A percentile compares a stretch with the other conserved stretches of the same genome.
Evolutionary conservation across 306 rosid genomes (phyloP).

Genomic region (Citrullus amarus): DNA sequence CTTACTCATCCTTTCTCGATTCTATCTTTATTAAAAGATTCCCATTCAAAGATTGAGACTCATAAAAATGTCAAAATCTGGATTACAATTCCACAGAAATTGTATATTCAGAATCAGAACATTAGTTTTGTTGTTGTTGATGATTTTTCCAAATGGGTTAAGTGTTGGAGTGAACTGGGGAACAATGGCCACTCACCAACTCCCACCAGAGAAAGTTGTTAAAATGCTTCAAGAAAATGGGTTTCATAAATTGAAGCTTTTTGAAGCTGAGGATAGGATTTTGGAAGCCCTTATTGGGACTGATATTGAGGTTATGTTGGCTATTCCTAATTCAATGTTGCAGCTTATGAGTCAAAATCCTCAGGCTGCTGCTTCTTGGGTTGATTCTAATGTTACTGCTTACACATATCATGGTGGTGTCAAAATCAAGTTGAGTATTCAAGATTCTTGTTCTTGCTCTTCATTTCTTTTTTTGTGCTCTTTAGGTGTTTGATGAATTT

Average conservation of each 20-base stretch:
- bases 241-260: conserved; percentile 54
- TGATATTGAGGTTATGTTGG: conserved; percentile 77
- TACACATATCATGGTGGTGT: conserved; percentile 71
- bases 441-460: background rate
- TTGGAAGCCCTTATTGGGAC: conserved; percentile 65
- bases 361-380: conserved; percentile 72
- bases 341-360: conserved; percentile 41
- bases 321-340: conserved; percentile 70
- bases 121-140: conserved; percentile 26
- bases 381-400: conserved; percentile 65
- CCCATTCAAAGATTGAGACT: conserved; percentile 11
- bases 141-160: conserved; percentile 13
- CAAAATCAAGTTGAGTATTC: conserved; percentile 68
- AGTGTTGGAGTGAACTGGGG: conserved; percentile 94
- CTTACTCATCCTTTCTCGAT: conserved; percentile 20
- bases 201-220: conserved; percentile 56
- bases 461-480: background rate
- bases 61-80: conserved; percentile 34
- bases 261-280: conserved; percentile 73
- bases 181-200: conserved; percentile 63
- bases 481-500: background rate
- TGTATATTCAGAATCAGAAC: background rate
- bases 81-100: conserved; percentile 2
- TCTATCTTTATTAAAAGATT: conserved; percentile 23
- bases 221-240: conserved; percentile 70